Evolutionary conservation across 768 basidiomycete species (phyloP).

Genomic region (Chalciporus pseudorubinellus): DNA sequence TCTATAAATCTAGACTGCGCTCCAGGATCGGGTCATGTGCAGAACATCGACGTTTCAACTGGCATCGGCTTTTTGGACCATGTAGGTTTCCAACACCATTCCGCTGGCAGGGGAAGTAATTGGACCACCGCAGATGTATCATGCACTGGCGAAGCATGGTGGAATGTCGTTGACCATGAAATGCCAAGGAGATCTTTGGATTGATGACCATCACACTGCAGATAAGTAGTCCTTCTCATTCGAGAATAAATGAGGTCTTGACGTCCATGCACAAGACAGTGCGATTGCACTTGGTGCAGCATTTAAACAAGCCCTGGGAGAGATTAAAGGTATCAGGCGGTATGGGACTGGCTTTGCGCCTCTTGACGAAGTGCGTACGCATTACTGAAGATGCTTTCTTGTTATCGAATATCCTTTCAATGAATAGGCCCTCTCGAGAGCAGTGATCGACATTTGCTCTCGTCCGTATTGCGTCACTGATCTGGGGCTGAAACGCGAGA

Average conservation of each 20-base stretch:
- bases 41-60: conserved; percentile 82
- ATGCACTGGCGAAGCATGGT: conserved; percentile 94
- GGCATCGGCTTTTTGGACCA: conserved; percentile 99
- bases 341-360: conserved; percentile 98
- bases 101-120: background rate
- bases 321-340: conserved; percentile 88
- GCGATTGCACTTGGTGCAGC: conserved; percentile 85
- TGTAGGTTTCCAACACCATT: conserved; percentile 44
- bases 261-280: conserved; percentile 64
- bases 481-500: conserved; percentile 83
- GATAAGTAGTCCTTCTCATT: conserved; percentile 61
- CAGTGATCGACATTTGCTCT: conserved; percentile 97
- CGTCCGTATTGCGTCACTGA: conserved; percentile 94
- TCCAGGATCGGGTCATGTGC: conserved; percentile 57
- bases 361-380: conserved; percentile 78
- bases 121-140: conserved; percentile 74
- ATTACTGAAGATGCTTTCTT: conserved; percentile 14
- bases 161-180: conserved; percentile 90
- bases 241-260: conserved; percentile 16
- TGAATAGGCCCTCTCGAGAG: conserved; percentile 83
- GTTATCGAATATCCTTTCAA: background rate
- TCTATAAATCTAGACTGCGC: conserved; percentile 77
- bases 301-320: conserved; percentile 93
- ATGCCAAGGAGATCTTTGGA: conserved; percentile 94
- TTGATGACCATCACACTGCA: conserved; percentile 99